Percentiles rank a stretch among this genome's conserved stretches.
These are phyloP conservation scores for Colletotrichum sp. DNA, from an alignment of 2,329 filamentous ascomycete genomes.

Conservation along the genomic window DNA sequence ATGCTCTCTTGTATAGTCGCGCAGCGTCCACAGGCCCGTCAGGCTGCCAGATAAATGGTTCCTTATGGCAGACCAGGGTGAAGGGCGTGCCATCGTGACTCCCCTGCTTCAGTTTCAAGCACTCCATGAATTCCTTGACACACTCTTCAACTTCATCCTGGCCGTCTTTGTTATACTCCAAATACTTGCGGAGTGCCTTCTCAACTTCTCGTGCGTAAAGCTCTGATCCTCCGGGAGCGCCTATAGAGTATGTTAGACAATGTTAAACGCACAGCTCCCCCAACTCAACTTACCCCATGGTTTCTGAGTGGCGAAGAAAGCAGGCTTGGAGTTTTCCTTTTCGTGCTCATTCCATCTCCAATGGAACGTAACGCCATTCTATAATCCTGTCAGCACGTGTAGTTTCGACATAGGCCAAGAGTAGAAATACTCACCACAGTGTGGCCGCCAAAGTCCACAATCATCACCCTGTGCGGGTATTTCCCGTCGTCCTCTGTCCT, in stretches of 20 bases:
- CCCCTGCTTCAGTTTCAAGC: background rate
- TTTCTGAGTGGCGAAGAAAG: background rate
- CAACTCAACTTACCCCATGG: background rate
- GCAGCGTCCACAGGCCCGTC: background rate
- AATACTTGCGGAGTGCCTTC: background rate
- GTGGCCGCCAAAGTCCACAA: background rate
- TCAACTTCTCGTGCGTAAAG: background rate
- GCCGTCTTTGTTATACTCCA: rapidly evolving
- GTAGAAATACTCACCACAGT: background rate
- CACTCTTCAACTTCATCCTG: background rate
- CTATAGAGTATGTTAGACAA: background rate
- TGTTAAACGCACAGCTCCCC: background rate
- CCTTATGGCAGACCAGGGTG: rapidly evolving
- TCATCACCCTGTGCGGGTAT: rapidly evolving
- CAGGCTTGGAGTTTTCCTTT: background rate
- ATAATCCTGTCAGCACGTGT: rapidly evolving
- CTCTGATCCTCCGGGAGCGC: background rate
- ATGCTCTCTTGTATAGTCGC: background rate
- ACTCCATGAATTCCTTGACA: background rate
- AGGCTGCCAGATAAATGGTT: background rate
- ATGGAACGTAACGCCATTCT: background rate
- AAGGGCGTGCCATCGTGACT: background rate
- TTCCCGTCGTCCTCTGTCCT: background rate
- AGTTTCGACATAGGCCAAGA: rapidly evolving
- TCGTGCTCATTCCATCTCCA: background rate